phyloP scores from a whole-genome alignment of 2,329 filamentous ascomycete genomes.

The Trichoderma sp. region DNA sequence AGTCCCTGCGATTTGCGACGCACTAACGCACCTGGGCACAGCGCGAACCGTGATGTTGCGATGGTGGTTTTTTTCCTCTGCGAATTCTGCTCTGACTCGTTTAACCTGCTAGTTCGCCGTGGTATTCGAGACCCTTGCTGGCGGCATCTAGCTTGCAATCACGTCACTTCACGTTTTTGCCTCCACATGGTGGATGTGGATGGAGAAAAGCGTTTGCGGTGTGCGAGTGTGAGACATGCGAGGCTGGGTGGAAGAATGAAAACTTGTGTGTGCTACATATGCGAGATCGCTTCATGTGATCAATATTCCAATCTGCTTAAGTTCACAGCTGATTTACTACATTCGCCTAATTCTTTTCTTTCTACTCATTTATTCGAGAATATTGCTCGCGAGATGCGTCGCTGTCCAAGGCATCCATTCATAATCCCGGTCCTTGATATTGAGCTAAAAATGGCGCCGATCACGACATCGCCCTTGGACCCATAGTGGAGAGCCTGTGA shows the following conservation, averaged over 20 bases:
- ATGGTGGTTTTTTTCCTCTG: not conserved
- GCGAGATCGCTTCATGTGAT: not conserved
- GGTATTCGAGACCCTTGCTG: not conserved
- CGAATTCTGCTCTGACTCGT: slow-evolving; percentile 2
- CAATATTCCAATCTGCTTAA: not conserved
- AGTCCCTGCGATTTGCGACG: not conserved
- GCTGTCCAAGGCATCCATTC: not conserved
- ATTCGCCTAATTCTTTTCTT: not conserved
- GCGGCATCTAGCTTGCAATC: slow-evolving; percentile 1
- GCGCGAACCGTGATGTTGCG: slow-evolving; percentile 7
- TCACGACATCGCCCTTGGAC: slow-evolving; percentile 20
- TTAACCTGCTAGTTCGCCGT: not conserved
- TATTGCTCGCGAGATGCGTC: not conserved
- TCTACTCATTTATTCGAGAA: not conserved
- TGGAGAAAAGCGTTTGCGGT: not conserved
- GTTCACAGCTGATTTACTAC: not conserved
- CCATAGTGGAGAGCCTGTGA: slow-evolving; percentile 7
- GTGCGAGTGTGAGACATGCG: not conserved
- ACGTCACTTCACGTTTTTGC: slow-evolving; percentile 20
- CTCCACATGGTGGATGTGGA: slow-evolving; percentile 12
- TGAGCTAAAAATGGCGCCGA: slow-evolving; percentile 20
- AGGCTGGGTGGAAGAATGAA: not conserved
- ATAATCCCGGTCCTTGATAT: not conserved
- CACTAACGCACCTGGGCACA: slow-evolving; percentile 18
- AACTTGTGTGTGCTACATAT: not conserved